Conservation (phyloP, 352 stramenopile species). For the Plasmopara halstedii region DNA sequence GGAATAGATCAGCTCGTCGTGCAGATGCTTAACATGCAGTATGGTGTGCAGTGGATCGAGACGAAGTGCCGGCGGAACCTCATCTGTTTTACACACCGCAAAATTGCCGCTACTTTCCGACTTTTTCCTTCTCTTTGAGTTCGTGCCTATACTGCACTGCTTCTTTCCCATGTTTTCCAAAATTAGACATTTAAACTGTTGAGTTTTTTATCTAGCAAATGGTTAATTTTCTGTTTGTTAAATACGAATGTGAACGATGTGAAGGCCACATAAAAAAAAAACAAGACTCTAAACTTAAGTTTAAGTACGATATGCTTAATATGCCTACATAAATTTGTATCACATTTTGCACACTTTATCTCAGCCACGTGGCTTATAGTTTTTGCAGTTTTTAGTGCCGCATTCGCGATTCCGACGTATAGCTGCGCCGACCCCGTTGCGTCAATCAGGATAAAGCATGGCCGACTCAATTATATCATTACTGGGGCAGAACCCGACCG, state of each 20-base stretch:
- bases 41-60: constrained; percentile 33
- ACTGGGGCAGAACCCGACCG: constrained; percentile 52
- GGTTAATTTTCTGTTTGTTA: no score
- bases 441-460: constrained; percentile 23
- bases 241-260: no score
- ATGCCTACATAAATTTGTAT: neutral
- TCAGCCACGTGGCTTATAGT: constrained; percentile 4
- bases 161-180: no score
- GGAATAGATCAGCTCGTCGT: constrained; percentile 57
- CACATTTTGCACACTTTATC: neutral
- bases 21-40: constrained; percentile 30
- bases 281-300: no score
- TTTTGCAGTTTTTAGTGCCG: constrained; percentile 1
- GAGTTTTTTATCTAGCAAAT: no score
- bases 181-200: no score
- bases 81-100: constrained; percentile 17
- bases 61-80: constrained; percentile 32
- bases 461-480: constrained; percentile 55
- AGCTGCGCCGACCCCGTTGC: neutral
- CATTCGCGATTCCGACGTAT: constrained; percentile 13
- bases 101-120: constrained; percentile 9
- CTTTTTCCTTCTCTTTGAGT: constrained; percentile 18
- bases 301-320: no score
- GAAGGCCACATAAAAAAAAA: no score
- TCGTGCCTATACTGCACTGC: no score